A percentile compares a stretch with the other conserved stretches of the same genome.
Conservation (phyloP, 2,329 filamentous ascomycete species). For the Plenodomus tracheiphilus region DNA sequence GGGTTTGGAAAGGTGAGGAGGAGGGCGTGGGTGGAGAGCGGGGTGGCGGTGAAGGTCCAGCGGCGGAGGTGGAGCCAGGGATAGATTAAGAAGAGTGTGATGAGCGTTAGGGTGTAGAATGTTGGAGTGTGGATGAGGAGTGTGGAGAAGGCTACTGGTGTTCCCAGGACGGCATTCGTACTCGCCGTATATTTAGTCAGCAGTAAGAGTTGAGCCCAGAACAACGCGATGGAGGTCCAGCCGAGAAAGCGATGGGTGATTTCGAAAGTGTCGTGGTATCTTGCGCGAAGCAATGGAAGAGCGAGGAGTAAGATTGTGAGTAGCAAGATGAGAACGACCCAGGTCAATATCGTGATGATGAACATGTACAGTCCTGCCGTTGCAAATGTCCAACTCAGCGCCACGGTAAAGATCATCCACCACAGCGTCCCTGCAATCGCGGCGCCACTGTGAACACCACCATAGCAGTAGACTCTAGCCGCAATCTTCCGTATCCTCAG, state of each 20-base stretch:
- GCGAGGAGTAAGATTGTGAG: conserved; percentile 30
- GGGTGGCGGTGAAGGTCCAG: conserved; percentile 66
- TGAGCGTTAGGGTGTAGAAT: conserved; percentile 69
- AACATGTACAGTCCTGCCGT: conserved; percentile 10
- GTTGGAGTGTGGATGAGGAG: conserved; percentile 19
- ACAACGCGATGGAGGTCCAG: conserved; percentile 34
- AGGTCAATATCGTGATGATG: conserved; percentile 23
- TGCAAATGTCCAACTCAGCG: conserved; percentile 32
- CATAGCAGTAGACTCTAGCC: conserved; percentile 38
- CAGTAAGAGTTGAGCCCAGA: conserved; percentile 31
- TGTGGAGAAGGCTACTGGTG: neutral
- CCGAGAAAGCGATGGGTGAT: conserved; percentile 41
- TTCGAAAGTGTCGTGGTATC: conserved; percentile 40
- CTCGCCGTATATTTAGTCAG: conserved; percentile 9
- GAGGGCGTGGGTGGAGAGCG: conserved; percentile 72
- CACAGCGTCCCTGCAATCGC: conserved; percentile 43
- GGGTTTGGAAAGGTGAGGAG: conserved; percentile 58
- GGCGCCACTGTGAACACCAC: conserved; percentile 41
- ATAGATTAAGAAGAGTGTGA: conserved; percentile 67
- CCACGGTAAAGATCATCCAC: conserved; percentile 48
- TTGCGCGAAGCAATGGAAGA: conserved; percentile 23
- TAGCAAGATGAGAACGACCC: conserved; percentile 22
- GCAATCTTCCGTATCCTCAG: conserved; percentile 24
- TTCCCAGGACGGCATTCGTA: neutral
- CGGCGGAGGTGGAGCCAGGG: conserved; percentile 75